Evolutionary conservation across 805 yeast genomes (phyloP).

Genomic region (Candida insectalens): DNA sequence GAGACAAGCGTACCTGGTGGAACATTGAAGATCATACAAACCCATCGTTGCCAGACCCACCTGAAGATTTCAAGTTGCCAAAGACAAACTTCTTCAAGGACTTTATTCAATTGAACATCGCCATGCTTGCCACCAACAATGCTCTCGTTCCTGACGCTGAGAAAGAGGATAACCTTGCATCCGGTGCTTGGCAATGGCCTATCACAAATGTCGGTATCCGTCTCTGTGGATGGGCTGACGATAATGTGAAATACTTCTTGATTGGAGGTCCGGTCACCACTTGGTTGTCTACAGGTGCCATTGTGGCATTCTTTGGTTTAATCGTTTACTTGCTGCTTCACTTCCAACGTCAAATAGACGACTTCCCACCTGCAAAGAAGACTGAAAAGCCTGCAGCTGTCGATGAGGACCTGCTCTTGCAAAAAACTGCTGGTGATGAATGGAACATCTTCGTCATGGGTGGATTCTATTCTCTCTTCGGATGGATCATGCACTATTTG

Average conservation of each 20-base stretch:
- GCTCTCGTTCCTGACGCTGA: slow-evolving; percentile 74
- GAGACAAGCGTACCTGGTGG: slow-evolving; percentile 88
- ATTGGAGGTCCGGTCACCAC: slow-evolving; percentile 75
- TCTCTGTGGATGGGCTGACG: slow-evolving; percentile 62
- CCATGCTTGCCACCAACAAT: slow-evolving; percentile 83
- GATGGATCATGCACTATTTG: slow-evolving; percentile 82
- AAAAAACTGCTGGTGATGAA: slow-evolving; percentile 1
- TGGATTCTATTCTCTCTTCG: slow-evolving; percentile 77
- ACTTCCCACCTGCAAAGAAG: slow-evolving; percentile 32
- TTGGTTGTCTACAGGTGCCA: slow-evolving; percentile 59
- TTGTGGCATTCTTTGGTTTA: slow-evolving; percentile 40
- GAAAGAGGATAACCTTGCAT: slow-evolving; percentile 61
- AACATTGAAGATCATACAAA: slow-evolving; percentile 67
- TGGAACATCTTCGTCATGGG: slow-evolving; percentile 37
- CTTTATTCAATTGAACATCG: slow-evolving; percentile 64
- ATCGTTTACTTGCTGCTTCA: slow-evolving; percentile 43
- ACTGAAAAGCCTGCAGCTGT: slow-evolving; percentile 6
- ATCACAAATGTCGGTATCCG: slow-evolving; percentile 67
- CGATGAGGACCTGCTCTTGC: slow-evolving; percentile 3
- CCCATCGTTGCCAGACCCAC: slow-evolving; percentile 46
- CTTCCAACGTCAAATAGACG: slow-evolving; percentile 76
- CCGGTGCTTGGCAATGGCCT: slow-evolving; percentile 87
- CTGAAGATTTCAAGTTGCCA: slow-evolving; percentile 56
- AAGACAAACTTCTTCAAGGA: slow-evolving; percentile 70
- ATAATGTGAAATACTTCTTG: slow-evolving; percentile 50